Evolutionary conservation across 2,329 filamentous ascomycete species (phyloP).

Genomic region (Aspergillus oerlinghausenensis): DNA sequence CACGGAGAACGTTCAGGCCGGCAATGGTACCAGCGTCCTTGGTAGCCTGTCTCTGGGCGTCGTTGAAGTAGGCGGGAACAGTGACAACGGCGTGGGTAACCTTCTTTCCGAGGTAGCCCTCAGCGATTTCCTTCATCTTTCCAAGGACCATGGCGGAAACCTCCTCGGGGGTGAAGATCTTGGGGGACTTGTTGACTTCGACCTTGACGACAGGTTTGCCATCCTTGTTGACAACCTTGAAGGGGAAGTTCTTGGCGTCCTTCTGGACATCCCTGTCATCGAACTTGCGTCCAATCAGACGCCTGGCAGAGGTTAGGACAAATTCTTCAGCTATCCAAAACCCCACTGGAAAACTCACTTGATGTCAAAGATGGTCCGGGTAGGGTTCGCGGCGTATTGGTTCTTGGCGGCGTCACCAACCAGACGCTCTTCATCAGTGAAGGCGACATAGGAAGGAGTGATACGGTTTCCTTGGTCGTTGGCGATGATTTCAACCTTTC

Average conservation of each 20-base stretch:
- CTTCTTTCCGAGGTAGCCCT: constrained; percentile 57
- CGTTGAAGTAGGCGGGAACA: constrained; percentile 97
- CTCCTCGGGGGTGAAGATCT: constrained; percentile 63
- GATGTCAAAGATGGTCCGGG: constrained; percentile 72
- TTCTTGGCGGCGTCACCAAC: constrained; percentile 98
- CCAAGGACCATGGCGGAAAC: constrained; percentile 62
- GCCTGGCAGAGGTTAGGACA: constrained; percentile 45
- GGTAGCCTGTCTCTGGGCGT: constrained; percentile 93
- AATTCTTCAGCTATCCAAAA: not conserved
- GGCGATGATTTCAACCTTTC: constrained; percentile 90
- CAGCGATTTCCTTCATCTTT: constrained; percentile 65
- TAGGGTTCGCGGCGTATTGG: constrained; percentile 78
- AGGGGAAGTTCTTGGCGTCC: constrained; percentile 98
- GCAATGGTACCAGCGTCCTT: constrained; percentile 92
- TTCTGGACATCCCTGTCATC: constrained; percentile 80
- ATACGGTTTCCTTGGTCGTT: constrained; percentile 98
- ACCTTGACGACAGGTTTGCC: constrained; percentile 81
- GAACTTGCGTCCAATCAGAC: constrained; percentile 80
- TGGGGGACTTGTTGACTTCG: constrained; percentile 54
- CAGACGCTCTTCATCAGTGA: constrained; percentile 93
- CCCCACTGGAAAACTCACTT: constrained; percentile 57
- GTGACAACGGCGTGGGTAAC: constrained; percentile 72
- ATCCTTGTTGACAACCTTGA: constrained; percentile 84
- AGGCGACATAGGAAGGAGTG: constrained; percentile 90
- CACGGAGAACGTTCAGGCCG: constrained; percentile 89